These are phyloP conservation scores for Lenwebbia sp. DNA, from an alignment of 345 rosid genomes.

Conservation along the genomic window DNA sequence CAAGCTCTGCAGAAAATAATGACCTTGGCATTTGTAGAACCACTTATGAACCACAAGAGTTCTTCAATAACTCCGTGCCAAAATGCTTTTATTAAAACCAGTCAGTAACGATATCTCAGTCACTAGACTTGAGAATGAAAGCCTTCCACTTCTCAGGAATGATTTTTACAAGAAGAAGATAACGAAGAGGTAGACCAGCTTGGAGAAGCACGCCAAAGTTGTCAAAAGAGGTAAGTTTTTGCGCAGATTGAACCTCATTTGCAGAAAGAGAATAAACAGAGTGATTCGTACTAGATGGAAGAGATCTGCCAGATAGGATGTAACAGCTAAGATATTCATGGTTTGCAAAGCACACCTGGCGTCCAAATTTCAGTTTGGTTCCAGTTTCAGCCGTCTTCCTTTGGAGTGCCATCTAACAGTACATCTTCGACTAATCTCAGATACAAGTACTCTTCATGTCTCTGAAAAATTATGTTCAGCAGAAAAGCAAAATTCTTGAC, in stretches of 20 bases:
- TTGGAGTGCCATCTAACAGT: slow-evolving; percentile 45
- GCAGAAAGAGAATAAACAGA: background rate
- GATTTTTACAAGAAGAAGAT: background rate
- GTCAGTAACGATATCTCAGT: background rate
- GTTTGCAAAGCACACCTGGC: background rate
- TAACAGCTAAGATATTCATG: background rate
- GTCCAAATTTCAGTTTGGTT: no score
- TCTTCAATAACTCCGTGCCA: slow-evolving; percentile 96
- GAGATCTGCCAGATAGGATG: background rate
- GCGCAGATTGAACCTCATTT: slow-evolving; percentile 75
- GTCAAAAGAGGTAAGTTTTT: slow-evolving; percentile 76
- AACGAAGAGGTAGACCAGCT: background rate
- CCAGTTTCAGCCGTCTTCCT: slow-evolving; percentile 55
- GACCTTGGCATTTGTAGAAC: slow-evolving; percentile 88
- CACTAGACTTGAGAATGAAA: background rate
- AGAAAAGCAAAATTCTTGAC: slow-evolving; percentile 46
- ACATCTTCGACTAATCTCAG: slow-evolving; percentile 54
- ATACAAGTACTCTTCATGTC: slow-evolving; percentile 62
- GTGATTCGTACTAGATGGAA: background rate
- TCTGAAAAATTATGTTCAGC: slow-evolving; percentile 56
- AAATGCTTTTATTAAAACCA: slow-evolving; percentile 56
- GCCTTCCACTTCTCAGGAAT: background rate
- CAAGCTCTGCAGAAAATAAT: background rate
- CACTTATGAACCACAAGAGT: slow-evolving; percentile 91
- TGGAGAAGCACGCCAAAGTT: slow-evolving; percentile 13